Percentiles rank a stretch among this genome's conserved stretches.
These are phyloP conservation scores for Hypoxylon perforatum DNA, from an alignment of 495 filamentous ascomycete genomes.

Conservation along the genomic window DNA sequence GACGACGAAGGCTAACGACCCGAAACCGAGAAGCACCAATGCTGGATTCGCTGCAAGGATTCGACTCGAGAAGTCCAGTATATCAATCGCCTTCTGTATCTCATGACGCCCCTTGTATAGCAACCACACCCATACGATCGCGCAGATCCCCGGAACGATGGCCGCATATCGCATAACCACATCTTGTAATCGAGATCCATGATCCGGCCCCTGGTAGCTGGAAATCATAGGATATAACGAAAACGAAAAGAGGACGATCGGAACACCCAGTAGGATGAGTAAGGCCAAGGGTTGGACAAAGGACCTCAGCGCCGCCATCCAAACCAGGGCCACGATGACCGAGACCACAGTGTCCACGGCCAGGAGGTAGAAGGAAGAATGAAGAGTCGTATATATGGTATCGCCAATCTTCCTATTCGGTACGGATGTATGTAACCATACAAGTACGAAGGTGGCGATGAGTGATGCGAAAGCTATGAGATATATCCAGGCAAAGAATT, in stretches of 20 bases:
- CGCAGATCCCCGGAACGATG: constrained; percentile 76
- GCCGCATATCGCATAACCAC: constrained; percentile 89
- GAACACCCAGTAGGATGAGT: constrained; percentile 82
- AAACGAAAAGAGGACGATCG: constrained; percentile 85
- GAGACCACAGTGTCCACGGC: constrained; percentile 92
- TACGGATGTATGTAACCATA: constrained; percentile 85
- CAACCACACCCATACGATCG: constrained; percentile 82
- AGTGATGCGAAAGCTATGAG: constrained; percentile 84
- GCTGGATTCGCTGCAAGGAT: constrained; percentile 88
- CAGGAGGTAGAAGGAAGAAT: constrained; percentile 86
- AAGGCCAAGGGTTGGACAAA: constrained; percentile 85
- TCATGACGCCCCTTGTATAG: constrained; percentile 82
- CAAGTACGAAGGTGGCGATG: constrained; percentile 86
- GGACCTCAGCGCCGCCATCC: constrained; percentile 87
- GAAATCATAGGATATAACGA: constrained; percentile 91
- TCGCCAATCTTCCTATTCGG: constrained; percentile 77
- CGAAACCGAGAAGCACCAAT: constrained; percentile 83
- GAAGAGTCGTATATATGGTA: constrained; percentile 91
- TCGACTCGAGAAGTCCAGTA: constrained; percentile 89
- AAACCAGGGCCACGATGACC: constrained; percentile 84
- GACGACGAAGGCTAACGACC: constrained; percentile 77
- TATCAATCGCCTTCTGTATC: constrained; percentile 79
- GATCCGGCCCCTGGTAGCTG: constrained; percentile 79
- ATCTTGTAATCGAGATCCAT: constrained; percentile 82
- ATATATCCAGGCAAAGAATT: constrained; percentile 92